Evolutionary conservation across 148 eudicot genomes (phyloP).

Genomic region (Euryodendron excelsum): DNA sequence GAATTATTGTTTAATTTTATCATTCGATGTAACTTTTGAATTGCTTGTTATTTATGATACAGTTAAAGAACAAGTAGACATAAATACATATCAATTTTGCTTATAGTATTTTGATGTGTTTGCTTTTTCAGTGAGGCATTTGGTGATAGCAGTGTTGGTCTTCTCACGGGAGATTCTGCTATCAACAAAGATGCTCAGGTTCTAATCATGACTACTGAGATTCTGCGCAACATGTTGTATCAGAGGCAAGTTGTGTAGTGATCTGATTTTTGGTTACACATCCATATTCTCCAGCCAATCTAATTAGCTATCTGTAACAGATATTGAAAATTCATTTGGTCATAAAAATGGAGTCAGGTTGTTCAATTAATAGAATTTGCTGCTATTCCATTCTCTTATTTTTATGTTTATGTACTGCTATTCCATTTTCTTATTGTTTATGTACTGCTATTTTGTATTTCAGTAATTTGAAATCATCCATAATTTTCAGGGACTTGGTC

Average conservation of each 20-base stretch:
- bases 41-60: neutral
- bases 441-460: no score
- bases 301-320: neutral
- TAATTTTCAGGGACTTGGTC: no score
- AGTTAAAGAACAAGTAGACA: neutral
- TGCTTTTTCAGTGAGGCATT: constrained; percentile 62
- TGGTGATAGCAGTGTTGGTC: constrained; percentile 92
- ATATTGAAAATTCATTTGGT: neutral
- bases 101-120: neutral
- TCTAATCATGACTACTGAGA: constrained; percentile 96
- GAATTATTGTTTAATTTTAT: neutral
- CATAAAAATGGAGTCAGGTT: neutral
- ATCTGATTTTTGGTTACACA: neutral
- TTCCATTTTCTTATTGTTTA: no score
- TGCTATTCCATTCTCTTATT: neutral
- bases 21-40: neutral
- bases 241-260: constrained; percentile 49
- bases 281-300: neutral
- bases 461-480: no score
- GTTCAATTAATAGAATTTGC: neutral
- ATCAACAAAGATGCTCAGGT: constrained; percentile 92
- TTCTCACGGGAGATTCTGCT: constrained; percentile 95
- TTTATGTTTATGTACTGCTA: no score
- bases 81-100: neutral
- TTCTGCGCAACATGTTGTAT: constrained; percentile 92